A percentile compares a stretch with the other conserved stretches of the same genome.
Evolutionary conservation across 2,329 filamentous ascomycete species (phyloP).

Genomic region (Sarocladiaceae sp.): DNA sequence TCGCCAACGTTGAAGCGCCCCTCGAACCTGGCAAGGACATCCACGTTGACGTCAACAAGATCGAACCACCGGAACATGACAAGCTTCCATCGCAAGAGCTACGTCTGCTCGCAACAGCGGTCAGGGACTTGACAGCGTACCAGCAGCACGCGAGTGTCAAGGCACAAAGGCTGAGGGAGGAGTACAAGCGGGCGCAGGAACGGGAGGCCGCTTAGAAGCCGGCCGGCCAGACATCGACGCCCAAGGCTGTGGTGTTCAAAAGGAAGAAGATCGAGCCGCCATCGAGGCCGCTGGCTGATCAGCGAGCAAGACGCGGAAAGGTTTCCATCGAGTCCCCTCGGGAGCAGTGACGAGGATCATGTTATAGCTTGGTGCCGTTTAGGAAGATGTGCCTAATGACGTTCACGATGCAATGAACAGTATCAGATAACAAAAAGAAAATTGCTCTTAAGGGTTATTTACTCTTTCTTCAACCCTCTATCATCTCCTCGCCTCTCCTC

Average conservation of each 20-base stretch:
- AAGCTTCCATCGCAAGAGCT: neutral
- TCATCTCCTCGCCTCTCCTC: neutral
- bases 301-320: too few relatives aligned
- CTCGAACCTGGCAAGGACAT: slow-evolving; percentile 3
- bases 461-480: slow-evolving; percentile 23
- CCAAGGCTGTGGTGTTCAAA: slow-evolving; percentile 8
- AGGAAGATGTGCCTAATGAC: too few relatives aligned
- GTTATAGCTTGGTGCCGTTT: too few relatives aligned
- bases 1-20: slow-evolving; percentile 23
- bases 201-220: slow-evolving; percentile 5
- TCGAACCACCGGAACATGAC: slow-evolving; percentile 11
- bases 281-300: too few relatives aligned
- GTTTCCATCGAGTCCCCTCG: too few relatives aligned
- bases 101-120: neutral
- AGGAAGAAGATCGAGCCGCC: slow-evolving; percentile 13
- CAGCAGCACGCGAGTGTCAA: neutral
- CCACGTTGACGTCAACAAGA: slow-evolving; percentile 9
- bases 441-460: slow-evolving; percentile 20
- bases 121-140: slow-evolving; percentile 2
- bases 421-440: slow-evolving; percentile 26
- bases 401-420: too few relatives aligned
- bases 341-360: too few relatives aligned
- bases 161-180: neutral
- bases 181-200: neutral
- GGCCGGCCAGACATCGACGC: neutral